Conservation (phyloP, 2,329 filamentous ascomycete species). For the Aspergillus viridinutans region DNA sequence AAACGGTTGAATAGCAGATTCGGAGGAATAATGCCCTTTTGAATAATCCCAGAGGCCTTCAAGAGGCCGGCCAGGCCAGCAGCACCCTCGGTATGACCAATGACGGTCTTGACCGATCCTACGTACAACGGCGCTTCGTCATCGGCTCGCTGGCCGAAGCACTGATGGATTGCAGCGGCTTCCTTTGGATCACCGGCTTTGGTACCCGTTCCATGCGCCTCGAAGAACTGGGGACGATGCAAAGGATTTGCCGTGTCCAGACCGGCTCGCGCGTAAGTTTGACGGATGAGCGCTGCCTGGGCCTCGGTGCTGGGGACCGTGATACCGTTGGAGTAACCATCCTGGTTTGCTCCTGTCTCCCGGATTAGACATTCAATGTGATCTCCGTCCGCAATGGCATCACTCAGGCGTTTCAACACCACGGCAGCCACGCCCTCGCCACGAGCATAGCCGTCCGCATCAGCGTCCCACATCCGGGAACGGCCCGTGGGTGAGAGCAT, state of each 20-base stretch:
- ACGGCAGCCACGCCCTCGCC: constrained; percentile 30
- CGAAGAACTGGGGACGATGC: constrained; percentile 2
- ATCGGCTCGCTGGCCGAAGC: constrained; percentile 1
- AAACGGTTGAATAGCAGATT: constrained; percentile 17
- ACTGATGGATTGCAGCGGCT: constrained; percentile 4
- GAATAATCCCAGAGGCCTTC: constrained; percentile 11
- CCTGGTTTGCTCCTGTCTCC: constrained; percentile 14
- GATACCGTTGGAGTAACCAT: constrained; percentile 14
- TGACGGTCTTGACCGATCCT: no score
- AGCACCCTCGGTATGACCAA: no score
- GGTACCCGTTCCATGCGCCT: constrained; percentile 10
- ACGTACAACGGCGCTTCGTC: constrained; percentile 13
- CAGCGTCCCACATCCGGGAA: constrained; percentile 23
- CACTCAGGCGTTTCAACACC: constrained; percentile 22
- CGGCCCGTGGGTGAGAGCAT: constrained; percentile 29
- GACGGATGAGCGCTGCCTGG: constrained; percentile 6
- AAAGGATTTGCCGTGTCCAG: neutral
- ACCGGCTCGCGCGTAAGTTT: constrained; percentile 1
- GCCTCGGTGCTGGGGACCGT: neutral
- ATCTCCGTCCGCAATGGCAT: constrained; percentile 26
- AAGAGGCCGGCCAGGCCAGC: constrained; percentile 13
- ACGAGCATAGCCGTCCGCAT: constrained; percentile 27
- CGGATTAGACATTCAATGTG: constrained; percentile 29
- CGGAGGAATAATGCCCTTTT: constrained; percentile 12
- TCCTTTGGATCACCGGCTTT: constrained; percentile 8